Base-by-base conservation (phyloP, 371 early-diverging fungal species). In the Chytridiales sp. region DNA sequence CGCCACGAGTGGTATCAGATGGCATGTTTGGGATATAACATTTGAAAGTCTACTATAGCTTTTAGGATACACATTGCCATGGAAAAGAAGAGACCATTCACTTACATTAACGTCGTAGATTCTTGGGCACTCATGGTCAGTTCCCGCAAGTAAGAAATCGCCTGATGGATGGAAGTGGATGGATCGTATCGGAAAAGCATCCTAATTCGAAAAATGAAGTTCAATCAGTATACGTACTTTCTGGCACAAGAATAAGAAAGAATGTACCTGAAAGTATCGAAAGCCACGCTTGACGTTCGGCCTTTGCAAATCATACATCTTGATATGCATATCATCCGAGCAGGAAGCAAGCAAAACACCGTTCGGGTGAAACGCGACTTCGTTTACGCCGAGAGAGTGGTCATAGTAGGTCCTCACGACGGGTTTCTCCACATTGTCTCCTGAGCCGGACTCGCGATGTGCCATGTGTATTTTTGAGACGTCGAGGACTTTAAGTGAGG, bases 301-400 rank as follows among this genome's bases (percentile, higher is more conserved):
- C 60, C 85, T 88, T 26, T 87, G 83, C 46, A 97, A 69, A 72
- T 95, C 95, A 67, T 88, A 97, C 43, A 97, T 66, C 72, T 92
- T 92, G 59, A 95, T 87, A 41, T 80, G 80, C 61, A 76, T 81
- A 61, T 95, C 95, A 27, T 91, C 91, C 0, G 92, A 85, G 62
- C 92, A 87, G 42, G 89, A 87, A 1, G 94, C 97, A 30, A 96
- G 78, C 2, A 92, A 90, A 8, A 87, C 72, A 17, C 92, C 91
- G 60, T 94, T 93, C 5, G 97, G 97, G 64, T 97, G 96, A 68
- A 94, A 95, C 32, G 85, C 83, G 9, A 93, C 71, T 53, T 92
- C 94, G 32, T 89, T 93, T 24, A 95, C 87, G 30, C 85, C 82
- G 50, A 76, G 85, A 1, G 72, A 69, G 67, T 95, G 95, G 66